A percentile compares a stretch with the other conserved stretches of the same genome.
Evolutionary conservation across 345 rosid species (phyloP).

Genomic region (Fremontodendron californicum): DNA sequence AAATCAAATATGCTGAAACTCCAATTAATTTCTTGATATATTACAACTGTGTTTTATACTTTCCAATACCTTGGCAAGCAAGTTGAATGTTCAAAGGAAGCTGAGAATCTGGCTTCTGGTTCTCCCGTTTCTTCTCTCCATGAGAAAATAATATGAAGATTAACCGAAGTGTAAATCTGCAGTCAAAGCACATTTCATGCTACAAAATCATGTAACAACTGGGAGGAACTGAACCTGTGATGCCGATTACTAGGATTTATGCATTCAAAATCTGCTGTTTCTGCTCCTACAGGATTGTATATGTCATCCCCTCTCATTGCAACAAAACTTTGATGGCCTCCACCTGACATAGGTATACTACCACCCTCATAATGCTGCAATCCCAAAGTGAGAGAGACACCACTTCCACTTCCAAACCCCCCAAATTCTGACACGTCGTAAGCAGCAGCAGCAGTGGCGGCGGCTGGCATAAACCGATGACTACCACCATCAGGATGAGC

Average conservation of each 20-base stretch:
- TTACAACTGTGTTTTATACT: constrained; percentile 23
- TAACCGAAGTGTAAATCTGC: neutral
- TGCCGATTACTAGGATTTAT: constrained; percentile 56
- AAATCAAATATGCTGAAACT: constrained; percentile 30
- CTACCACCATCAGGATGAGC: constrained; percentile 31
- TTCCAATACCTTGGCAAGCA: constrained; percentile 11
- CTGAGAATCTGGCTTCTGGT: constrained; percentile 4
- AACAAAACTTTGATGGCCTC: constrained; percentile 43
- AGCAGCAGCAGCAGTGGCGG: constrained; percentile 50
- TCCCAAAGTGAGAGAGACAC: constrained; percentile 79
- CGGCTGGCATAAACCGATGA: constrained; percentile 46
- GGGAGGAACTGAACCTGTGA: constrained; percentile 55
- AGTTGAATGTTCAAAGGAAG: neutral
- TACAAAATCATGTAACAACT: constrained; percentile 80
- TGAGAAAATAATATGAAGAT: constrained; percentile 1
- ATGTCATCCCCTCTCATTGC: constrained; percentile 54
- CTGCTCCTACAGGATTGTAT: constrained; percentile 39
- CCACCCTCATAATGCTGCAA: constrained; percentile 71
- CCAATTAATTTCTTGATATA: constrained; percentile 27
- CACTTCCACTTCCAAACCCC: constrained; percentile 55
- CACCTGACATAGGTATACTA: constrained; percentile 46
- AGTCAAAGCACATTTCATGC: constrained; percentile 37
- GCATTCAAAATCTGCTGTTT: constrained; percentile 49
- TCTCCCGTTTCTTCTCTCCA: neutral
- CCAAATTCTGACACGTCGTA: constrained; percentile 67